Evolutionary conservation across 2,329 filamentous ascomycete genomes (phyloP).

Genomic region (Onygenales sp.): DNA sequence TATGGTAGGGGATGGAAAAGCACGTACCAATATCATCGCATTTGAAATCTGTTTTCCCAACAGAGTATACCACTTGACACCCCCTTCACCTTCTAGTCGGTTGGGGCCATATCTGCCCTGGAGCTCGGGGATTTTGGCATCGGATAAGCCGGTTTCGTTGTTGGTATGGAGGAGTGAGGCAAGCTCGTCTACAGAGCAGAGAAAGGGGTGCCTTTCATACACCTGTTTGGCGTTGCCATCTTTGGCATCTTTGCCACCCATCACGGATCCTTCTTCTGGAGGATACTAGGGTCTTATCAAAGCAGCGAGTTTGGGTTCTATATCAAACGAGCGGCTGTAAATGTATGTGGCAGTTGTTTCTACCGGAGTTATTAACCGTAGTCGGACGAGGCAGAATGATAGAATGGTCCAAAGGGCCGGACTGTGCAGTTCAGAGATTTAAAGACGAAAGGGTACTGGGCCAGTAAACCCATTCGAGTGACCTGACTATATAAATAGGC

Average conservation of each 20-base stretch:
- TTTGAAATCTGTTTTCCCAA: conserved; percentile 45
- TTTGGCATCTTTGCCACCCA: conserved; percentile 8
- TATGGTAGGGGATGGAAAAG: background rate
- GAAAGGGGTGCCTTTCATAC: conserved; percentile 25
- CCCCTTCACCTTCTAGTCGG: conserved; percentile 38
- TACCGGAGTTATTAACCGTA: background rate
- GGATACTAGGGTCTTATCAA: background rate
- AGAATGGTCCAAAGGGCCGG: conserved; percentile 1
- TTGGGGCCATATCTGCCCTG: conserved; percentile 42
- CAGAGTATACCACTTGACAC: conserved; percentile 39
- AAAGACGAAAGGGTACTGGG: background rate
- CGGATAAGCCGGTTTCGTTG: conserved; percentile 39
- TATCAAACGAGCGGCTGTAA: background rate
- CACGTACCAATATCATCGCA: conserved; percentile 44
- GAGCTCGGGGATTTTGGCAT: conserved; percentile 33
- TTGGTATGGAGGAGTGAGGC: conserved; percentile 37
- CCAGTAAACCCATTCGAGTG: conserved; percentile 2
- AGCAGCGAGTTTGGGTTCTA: background rate
- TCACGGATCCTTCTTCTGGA: conserved; percentile 3
- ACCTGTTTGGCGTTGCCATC: conserved; percentile 13
- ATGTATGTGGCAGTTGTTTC: background rate
- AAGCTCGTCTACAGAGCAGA: conserved; percentile 27
- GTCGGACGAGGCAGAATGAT: background rate
- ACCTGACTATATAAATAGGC: background rate
- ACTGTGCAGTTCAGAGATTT: background rate